Conservation (phyloP, 2,329 filamentous ascomycete genomes). For the Fusarium tricinctum region DNA sequence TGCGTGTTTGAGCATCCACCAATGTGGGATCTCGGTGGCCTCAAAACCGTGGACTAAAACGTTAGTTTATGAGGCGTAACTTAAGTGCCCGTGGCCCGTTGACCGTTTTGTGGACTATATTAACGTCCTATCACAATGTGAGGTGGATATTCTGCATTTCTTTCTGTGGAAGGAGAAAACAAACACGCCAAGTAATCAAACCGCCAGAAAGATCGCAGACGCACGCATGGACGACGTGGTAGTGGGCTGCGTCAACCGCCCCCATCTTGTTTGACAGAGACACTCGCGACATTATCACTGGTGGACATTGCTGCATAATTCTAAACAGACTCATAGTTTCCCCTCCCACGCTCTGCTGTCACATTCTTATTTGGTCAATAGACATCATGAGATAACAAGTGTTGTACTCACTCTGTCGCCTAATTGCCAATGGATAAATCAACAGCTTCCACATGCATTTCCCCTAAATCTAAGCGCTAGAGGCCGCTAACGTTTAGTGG, state of each 20-base stretch:
- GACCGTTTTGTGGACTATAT: background rate
- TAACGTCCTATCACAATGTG: background rate
- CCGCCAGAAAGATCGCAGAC: conserved; percentile 14
- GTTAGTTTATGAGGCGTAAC: conserved; percentile 4
- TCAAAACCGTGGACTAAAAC: conserved; percentile 26
- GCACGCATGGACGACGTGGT: conserved; percentile 6
- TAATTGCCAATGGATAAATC: conserved; percentile 27
- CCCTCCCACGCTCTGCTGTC: conserved; percentile 35
- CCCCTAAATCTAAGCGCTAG: conserved; percentile 31
- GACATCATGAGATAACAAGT: conserved; percentile 17
- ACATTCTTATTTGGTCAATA: conserved; percentile 29
- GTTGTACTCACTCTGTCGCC: conserved; percentile 7
- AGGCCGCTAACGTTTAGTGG: conserved; percentile 40
- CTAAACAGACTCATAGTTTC: conserved; percentile 5
- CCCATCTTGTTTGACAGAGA: conserved; percentile 24
- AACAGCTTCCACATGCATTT: conserved; percentile 27
- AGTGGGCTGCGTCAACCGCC: conserved; percentile 24
- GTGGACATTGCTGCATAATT: conserved; percentile 20
- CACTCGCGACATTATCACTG: conserved; percentile 22
- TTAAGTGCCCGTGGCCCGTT: conserved; percentile 11
- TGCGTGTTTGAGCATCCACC: conserved; percentile 27
- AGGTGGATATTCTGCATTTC: conserved; percentile 1
- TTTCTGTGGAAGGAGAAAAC: background rate
- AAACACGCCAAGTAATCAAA: background rate
- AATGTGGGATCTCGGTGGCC: conserved; percentile 27